Base-by-base conservation (phyloP, 1,139 yeast species). In the Zygosaccharomyces sapae region DNA sequence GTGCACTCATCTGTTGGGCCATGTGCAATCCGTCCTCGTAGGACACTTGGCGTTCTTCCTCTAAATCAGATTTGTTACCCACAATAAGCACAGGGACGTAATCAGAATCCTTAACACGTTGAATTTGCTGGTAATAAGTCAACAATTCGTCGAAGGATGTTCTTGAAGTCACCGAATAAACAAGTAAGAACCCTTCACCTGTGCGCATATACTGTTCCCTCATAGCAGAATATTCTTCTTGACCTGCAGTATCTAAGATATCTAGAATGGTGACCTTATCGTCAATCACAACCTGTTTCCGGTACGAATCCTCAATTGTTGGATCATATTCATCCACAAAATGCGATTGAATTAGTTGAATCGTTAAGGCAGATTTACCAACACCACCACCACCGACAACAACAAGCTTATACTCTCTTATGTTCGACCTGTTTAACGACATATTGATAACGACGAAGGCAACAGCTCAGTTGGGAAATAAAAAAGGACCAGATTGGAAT, bases 311-410 rank as follows among this genome's bases (percentile, higher is more conserved):
- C 69, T 92, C 98, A 61, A 92, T 92, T 16, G 98, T 92, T 12
- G 98, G 98, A 70, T 94, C 97, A 61, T 92, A 92, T 59, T 92
- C 96, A 66, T 88, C 96, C 35, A 90, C 95, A 65, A 90, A 90
- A 66, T 88, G 96, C 47, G 89, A 81, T 66, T 89, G 96, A 52
- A 89, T 87, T 59, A 84, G 74, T 68, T 89, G 95, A 55, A 90
- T 89, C 46, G 97, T 90, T 55, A 90, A 73, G 7, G 97, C 97
- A 8, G 96, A 86, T 68, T 92, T 92, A 70, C 98, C 98, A 51
- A 92, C 97, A 69, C 96, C 97, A 69, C 97, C 97, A 43, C 96
- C 97, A 48, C 97, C 97, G 45, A 92, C 96, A 48, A 92, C 97
- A 18, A 90, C 96, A 54, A 92, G 72, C 65, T 90, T 88, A 68